Evolutionary conservation across 148 eudicot genomes (phyloP).

Genomic region (Mesembryanthemum crystallinum): DNA sequence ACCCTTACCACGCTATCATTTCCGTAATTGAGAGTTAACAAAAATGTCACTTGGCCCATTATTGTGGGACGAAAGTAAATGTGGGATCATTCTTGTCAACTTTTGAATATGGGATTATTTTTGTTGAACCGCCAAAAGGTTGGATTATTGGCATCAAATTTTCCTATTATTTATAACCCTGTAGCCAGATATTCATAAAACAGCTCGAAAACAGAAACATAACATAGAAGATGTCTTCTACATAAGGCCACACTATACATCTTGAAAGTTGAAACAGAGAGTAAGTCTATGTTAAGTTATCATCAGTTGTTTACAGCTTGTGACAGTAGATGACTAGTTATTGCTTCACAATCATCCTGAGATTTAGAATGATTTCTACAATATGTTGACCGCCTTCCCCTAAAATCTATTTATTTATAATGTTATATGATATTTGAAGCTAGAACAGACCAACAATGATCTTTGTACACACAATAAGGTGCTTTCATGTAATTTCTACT

Average conservation of each 20-base stretch:
- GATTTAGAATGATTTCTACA: neutral
- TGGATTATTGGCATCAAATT: too few relatives aligned
- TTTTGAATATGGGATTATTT: too few relatives aligned
- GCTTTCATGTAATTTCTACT: neutral
- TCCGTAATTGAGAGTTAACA: too few relatives aligned
- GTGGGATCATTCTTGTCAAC: too few relatives aligned
- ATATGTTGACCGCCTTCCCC: neutral
- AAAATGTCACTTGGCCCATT: too few relatives aligned
- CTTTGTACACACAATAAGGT: neutral
- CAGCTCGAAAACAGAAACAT: neutral
- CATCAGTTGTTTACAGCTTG: neutral
- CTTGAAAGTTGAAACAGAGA: neutral
- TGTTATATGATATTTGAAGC: neutral
- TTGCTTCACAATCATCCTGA: neutral
- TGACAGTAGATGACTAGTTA: neutral
- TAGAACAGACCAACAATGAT: neutral
- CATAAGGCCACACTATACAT: neutral
- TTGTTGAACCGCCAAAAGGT: too few relatives aligned
- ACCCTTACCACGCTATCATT: too few relatives aligned
- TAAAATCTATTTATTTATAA: too few relatives aligned
- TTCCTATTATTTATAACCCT: neutral
- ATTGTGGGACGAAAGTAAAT: too few relatives aligned
- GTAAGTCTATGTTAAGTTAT: neutral
- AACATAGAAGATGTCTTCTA: neutral
- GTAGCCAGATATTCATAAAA: neutral